Evolutionary conservation across 257 asterid species (phyloP).

Genomic region (Fraxinus pennsylvanica): DNA sequence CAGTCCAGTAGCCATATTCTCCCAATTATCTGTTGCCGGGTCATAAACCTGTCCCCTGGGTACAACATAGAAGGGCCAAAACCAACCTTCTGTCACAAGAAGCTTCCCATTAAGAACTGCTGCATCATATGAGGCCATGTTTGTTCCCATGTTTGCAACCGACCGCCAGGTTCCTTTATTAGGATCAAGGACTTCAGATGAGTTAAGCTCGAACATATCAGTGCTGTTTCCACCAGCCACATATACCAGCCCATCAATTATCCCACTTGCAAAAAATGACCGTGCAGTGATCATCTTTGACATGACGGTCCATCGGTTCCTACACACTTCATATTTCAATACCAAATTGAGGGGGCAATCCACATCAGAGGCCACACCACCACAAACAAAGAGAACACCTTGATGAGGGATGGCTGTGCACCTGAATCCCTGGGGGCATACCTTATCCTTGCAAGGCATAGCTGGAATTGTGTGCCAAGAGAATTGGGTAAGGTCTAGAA

Average conservation of each 20-base stretch:
- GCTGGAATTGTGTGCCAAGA: slow-evolving; percentile 89
- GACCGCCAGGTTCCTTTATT: slow-evolving; percentile 65
- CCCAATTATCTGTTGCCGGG: slow-evolving; percentile 76
- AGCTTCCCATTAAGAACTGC: slow-evolving; percentile 91
- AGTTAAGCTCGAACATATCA: slow-evolving; percentile 74
- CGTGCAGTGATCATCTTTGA: slow-evolving; percentile 85
- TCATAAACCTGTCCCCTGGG: slow-evolving; percentile 94
- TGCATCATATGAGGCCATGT: slow-evolving; percentile 78
- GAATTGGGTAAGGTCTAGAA: slow-evolving; percentile 60
- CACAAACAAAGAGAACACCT: slow-evolving; percentile 76
- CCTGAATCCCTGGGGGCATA: slow-evolving; percentile 81
- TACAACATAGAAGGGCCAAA: slow-evolving; percentile 92
- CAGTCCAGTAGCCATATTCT: slow-evolving; percentile 75
- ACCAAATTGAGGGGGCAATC: slow-evolving; percentile 91
- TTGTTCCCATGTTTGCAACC: slow-evolving; percentile 66
- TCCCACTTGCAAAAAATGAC: slow-evolving; percentile 85
- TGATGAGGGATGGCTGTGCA: slow-evolving; percentile 77
- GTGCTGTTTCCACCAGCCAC: slow-evolving; percentile 93
- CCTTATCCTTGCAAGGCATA: slow-evolving; percentile 94
- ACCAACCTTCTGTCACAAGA: slow-evolving; percentile 96
- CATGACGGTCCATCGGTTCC: slow-evolving; percentile 88
- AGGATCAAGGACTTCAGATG: slow-evolving; percentile 81
- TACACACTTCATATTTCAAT: slow-evolving; percentile 71
- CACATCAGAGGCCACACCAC: slow-evolving; percentile 75
- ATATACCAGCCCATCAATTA: slow-evolving; percentile 74